Conservation (phyloP, 2,329 filamentous ascomycete species). For the Aspergillaceae sp. region DNA sequence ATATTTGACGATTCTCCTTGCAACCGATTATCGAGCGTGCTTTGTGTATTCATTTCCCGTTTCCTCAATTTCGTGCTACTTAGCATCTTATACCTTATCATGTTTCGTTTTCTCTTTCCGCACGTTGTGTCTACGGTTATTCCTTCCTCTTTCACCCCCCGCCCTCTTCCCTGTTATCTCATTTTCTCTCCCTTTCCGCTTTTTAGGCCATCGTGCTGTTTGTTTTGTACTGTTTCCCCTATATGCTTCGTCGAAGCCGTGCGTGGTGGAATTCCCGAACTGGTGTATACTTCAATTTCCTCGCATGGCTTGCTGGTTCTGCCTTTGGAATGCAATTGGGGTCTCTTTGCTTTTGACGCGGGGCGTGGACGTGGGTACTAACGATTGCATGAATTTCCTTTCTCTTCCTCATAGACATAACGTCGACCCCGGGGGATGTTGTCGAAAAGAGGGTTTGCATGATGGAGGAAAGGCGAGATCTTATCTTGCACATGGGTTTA, state of each 20-base stretch:
- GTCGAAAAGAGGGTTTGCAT: not conserved
- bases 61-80: slow-evolving; percentile 1
- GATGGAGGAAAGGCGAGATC: not conserved
- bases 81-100: slow-evolving; percentile 2
- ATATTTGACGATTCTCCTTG: not conserved
- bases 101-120: slow-evolving; percentile 1
- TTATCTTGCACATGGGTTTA: not conserved
- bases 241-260: slow-evolving; percentile 3
- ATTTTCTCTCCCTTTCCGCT: slow-evolving; percentile 4
- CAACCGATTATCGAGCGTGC: not conserved
- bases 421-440: slow-evolving; percentile 9
- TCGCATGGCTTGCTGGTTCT: slow-evolving; percentile 17
- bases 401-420: slow-evolving; percentile 10
- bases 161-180: not conserved
- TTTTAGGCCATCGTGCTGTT: not conserved
- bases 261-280: slow-evolving; percentile 12
- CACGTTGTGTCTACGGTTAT: slow-evolving; percentile 2
- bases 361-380: slow-evolving; percentile 10
- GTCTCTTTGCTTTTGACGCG: slow-evolving; percentile 8
- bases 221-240: no score
- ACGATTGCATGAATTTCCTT: slow-evolving; percentile 20
- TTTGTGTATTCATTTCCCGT: not conserved
- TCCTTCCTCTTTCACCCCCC: not conserved
- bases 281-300: slow-evolving; percentile 21
- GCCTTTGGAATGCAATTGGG: slow-evolving; percentile 11